Evolutionary conservation across 805 yeast species (phyloP).

Genomic region (Maudiozyma barnettii): DNA sequence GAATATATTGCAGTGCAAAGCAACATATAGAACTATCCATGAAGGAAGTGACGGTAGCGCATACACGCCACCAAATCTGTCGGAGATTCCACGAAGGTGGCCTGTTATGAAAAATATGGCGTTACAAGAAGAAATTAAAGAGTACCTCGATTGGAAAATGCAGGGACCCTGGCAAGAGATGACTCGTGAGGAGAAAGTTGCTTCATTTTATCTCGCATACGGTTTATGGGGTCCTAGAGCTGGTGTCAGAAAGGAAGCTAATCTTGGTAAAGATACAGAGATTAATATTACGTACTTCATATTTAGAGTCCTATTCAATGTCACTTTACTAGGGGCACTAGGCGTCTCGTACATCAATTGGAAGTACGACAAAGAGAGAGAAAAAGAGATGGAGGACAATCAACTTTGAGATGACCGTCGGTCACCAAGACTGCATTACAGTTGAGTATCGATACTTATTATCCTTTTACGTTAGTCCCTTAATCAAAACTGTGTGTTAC

Average conservation of each 20-base stretch:
- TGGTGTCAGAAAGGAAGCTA: no score
- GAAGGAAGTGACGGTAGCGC: neutral
- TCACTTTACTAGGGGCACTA: constrained; percentile 14
- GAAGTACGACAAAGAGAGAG: constrained; percentile 3
- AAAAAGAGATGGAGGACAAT: neutral
- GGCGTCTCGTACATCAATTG: constrained; percentile 8
- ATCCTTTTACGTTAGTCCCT: no score
- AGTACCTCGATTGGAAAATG: constrained; percentile 28
- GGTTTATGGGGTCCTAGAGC: constrained; percentile 34
- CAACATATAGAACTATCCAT: neutral
- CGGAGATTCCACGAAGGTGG: constrained; percentile 27
- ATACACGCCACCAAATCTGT: constrained; percentile 27
- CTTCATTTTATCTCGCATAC: constrained; percentile 29
- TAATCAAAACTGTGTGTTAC: no score
- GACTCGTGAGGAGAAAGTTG: constrained; percentile 21
- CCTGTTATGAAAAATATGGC: constrained; percentile 20
- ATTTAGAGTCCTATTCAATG: constrained; percentile 18
- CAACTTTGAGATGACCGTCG: no score
- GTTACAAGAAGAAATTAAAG: constrained; percentile 30
- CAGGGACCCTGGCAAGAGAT: constrained; percentile 28
- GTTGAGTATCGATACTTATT: no score
- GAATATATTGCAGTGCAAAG: neutral
- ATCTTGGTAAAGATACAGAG: neutral
- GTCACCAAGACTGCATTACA: no score
- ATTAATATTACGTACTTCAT: constrained; percentile 6